Percentiles rank a stretch among this genome's conserved stretches.
phyloP scores from a whole-genome alignment of 139 green algal species.

The Chlamydomonas eustigma region DNA sequence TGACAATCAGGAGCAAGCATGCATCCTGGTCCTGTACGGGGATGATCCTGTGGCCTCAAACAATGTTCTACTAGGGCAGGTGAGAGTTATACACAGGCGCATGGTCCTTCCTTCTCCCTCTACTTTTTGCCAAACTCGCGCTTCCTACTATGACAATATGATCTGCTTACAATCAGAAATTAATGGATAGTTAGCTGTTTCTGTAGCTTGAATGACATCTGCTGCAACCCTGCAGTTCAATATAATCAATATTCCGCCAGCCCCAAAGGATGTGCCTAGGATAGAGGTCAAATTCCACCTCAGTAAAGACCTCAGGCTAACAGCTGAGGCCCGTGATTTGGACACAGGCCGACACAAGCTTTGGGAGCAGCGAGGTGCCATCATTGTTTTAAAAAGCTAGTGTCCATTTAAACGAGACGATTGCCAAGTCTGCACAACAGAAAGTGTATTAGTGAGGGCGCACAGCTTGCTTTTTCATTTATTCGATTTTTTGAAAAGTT shows the following conservation, averaged over 20 bases:
- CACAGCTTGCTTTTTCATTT: no score
- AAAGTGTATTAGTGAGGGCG: no score
- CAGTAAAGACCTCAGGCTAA: slow-evolving; percentile 26
- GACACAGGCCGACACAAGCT: slow-evolving; percentile 46
- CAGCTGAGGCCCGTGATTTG: slow-evolving; percentile 41
- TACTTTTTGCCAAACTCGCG: no score
- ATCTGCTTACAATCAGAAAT: no score
- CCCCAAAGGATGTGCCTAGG: slow-evolving; percentile 45
- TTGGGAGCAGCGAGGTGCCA: slow-evolving; percentile 34
- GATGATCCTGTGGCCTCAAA: slow-evolving; percentile 46
- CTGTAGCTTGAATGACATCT: no score
- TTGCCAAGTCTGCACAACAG: no score
- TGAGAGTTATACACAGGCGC: no score
- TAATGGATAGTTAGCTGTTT: no score
- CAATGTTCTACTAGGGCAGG: slow-evolving; percentile 48
- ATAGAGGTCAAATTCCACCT: slow-evolving; percentile 48
- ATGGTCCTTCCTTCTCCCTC: no score
- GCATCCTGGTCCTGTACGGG: slow-evolving; percentile 49
- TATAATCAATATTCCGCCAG: slow-evolving; percentile 53
- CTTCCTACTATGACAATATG: no score
- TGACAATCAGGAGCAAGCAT: slow-evolving; percentile 53
- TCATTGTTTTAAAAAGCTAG: slow-evolving; percentile 20
- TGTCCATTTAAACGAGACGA: no score
- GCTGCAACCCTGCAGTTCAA: slow-evolving; percentile 51
- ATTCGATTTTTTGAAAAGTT: no score